Conservation (phyloP, 2,329 filamentous ascomycete species). For the Aspergillus bombycis region DNA sequence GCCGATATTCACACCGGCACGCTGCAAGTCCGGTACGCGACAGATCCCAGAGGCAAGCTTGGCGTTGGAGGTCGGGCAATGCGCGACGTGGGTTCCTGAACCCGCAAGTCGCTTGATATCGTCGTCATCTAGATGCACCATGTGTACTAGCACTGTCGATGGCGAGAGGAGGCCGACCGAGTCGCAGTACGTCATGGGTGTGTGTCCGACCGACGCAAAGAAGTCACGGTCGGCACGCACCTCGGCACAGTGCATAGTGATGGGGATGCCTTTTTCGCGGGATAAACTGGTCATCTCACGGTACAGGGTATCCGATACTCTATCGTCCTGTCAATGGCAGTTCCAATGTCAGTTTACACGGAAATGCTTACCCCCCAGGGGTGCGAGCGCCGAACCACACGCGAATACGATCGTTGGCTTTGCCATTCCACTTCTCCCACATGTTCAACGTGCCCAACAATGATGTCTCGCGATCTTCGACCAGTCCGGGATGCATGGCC, state of each 20-base stretch:
- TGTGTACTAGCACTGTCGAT: slow-evolving; percentile 55
- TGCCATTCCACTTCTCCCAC: slow-evolving; percentile 39
- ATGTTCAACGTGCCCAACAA: slow-evolving; percentile 38
- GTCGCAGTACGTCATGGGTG: slow-evolving; percentile 51
- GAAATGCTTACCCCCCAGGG: slow-evolving; percentile 37
- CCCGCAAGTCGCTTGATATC: slow-evolving; percentile 45
- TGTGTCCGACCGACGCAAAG: slow-evolving; percentile 28
- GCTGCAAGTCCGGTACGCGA: slow-evolving; percentile 50
- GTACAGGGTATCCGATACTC: slow-evolving; percentile 23
- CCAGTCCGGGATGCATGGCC: slow-evolving; percentile 14
- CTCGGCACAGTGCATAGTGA: slow-evolving; percentile 55
- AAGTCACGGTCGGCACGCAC: slow-evolving; percentile 16
- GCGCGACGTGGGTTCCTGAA: slow-evolving; percentile 52
- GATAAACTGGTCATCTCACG: slow-evolving; percentile 47
- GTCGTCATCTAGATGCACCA: slow-evolving; percentile 55
- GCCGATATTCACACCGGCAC: slow-evolving; percentile 49
- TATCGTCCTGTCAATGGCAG: not conserved
- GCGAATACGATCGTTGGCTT: slow-evolving; percentile 46
- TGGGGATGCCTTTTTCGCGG: slow-evolving; percentile 42
- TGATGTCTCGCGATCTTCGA: slow-evolving; percentile 45
- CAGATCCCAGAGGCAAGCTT: slow-evolving; percentile 58
- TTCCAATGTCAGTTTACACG: not conserved
- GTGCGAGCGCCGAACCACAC: slow-evolving; percentile 55
- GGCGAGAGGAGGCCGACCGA: slow-evolving; percentile 25
- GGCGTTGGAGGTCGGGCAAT: slow-evolving; percentile 56